A percentile compares a stretch with the other conserved stretches of the same genome.
Conservation (phyloP, 768 basidiomycete species). For the Rubroboletus pulcherrimus region DNA sequence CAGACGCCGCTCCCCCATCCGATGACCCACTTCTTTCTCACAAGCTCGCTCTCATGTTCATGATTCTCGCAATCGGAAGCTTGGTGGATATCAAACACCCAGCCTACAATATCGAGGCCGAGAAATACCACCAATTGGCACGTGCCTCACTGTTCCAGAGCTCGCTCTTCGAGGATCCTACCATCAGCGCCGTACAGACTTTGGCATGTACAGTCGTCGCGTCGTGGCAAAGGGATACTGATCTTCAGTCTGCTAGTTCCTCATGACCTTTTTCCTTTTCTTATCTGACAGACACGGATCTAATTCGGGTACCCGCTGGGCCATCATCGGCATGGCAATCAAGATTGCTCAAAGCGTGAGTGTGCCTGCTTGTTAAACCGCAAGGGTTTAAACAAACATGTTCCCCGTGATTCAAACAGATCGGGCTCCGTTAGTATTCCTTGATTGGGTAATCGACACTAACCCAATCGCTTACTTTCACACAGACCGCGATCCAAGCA, state of each 20-base stretch:
- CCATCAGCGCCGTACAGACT: slow-evolving; percentile 63
- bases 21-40: slow-evolving; percentile 56
- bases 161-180: slow-evolving; percentile 65
- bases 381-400: not conserved
- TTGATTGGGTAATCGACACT: not conserved
- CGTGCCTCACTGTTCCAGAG: slow-evolving; percentile 61
- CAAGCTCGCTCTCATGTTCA: slow-evolving; percentile 60
- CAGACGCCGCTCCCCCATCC: slow-evolving; percentile 38
- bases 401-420: slow-evolving; percentile 36
- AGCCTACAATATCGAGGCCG: slow-evolving; percentile 63
- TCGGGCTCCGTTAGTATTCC: slow-evolving; percentile 59
- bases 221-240: slow-evolving; percentile 29
- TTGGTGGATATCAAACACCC: slow-evolving; percentile 54
- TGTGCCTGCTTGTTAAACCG: slow-evolving; percentile 19
- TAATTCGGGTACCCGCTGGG: slow-evolving; percentile 61
- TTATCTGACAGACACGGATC: slow-evolving; percentile 66
- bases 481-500: slow-evolving; percentile 66
- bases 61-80: slow-evolving; percentile 63
- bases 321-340: slow-evolving; percentile 64
- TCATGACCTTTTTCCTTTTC: slow-evolving; percentile 71
- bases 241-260: slow-evolving; percentile 39
- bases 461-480: slow-evolving; percentile 1
- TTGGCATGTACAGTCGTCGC: slow-evolving; percentile 41
- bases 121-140: slow-evolving; percentile 66
- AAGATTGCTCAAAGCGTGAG: slow-evolving; percentile 70